Base-by-base conservation (phyloP, 805 yeast genomes). In the Nakazawaea peltata region DNA sequence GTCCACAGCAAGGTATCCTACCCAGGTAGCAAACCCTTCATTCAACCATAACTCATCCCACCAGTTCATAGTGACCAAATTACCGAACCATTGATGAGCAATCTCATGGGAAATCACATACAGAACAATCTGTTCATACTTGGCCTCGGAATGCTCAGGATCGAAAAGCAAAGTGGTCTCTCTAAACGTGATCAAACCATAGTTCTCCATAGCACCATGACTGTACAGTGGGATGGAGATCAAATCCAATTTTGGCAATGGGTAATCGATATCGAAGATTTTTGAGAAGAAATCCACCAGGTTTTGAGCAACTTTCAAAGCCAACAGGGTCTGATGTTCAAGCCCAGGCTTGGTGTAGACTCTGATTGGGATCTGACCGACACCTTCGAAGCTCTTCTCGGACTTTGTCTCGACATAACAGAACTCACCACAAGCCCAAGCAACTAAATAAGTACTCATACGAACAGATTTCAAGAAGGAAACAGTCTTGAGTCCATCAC, bases 11-110 rank as follows among this genome's bases (percentile, higher is more conserved):
- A 69, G 60, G 68, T 71, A 80, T 3, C 86, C 83, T 51, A 81
- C 81, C 78, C 84, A 84, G 19, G 95, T 84, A 13, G 94, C 95
- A 59, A 84, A 84, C 11, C 94, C 92, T 59, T 84, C 94, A 51
- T 84, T 84, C 42, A 84, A 71, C 94, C 94, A 84, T 45, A 84
- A 66, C 48, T 82, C 92, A 48, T 84, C 85, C 95, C 95, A 84
- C 92, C 94, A 85, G 49, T 81, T 77, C 94, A 84, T 85, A 31
- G 94, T 85, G 41, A 83, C 90, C 47, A 81, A 69, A 56, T 85
- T 80, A 37, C 95, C 94, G 50, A 84, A 85, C 94, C 94, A 85
- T 53, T 85, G 92, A 57, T 84, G 95, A 9, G 94, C 94, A 39
- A 84, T 64, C 58, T 84, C 95, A 59, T 85, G 95, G 40, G 81